phyloP scores from a whole-genome alignment of 2,329 filamentous ascomycete species.

The Stylonectria norvegica region DNA sequence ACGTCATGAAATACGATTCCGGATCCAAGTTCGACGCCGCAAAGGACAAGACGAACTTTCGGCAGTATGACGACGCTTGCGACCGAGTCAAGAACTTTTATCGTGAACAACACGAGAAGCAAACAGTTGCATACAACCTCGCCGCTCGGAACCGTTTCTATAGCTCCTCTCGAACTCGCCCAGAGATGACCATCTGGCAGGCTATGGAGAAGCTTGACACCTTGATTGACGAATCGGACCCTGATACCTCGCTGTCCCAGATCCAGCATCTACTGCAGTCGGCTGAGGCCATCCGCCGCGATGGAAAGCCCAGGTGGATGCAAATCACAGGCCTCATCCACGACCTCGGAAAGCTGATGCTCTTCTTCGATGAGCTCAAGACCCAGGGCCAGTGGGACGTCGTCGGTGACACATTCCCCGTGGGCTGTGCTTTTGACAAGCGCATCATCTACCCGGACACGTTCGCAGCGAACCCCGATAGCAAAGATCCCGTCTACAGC shows the following conservation, averaged over 20 bases:
- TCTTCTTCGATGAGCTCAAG: conserved; percentile 62
- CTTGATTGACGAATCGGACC: conserved; percentile 86
- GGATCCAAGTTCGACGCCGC: conserved; percentile 65
- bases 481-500: conserved; percentile 65
- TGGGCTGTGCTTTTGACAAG: conserved; percentile 71
- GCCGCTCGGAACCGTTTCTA: conserved; percentile 62
- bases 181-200: conserved; percentile 83
- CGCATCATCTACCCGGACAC: conserved; percentile 78
- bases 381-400: conserved; percentile 92
- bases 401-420: conserved; percentile 80
- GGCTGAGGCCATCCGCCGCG: conserved; percentile 83
- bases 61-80: conserved; percentile 79
- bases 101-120: conserved; percentile 65
- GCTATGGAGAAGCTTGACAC: conserved; percentile 92
- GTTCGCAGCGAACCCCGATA: conserved; percentile 75
- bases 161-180: conserved; percentile 56
- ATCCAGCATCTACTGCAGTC: conserved; percentile 88
- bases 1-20: conserved; percentile 48
- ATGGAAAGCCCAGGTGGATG: conserved; percentile 81
- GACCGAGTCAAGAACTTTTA: conserved; percentile 87
- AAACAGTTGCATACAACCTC: conserved; percentile 81
- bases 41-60: conserved; percentile 77
- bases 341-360: conserved; percentile 75
- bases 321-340: conserved; percentile 75
- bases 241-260: conserved; percentile 81